phyloP scores from a whole-genome alignment of 345 rosid genomes.

The Citrus inodora region DNA sequence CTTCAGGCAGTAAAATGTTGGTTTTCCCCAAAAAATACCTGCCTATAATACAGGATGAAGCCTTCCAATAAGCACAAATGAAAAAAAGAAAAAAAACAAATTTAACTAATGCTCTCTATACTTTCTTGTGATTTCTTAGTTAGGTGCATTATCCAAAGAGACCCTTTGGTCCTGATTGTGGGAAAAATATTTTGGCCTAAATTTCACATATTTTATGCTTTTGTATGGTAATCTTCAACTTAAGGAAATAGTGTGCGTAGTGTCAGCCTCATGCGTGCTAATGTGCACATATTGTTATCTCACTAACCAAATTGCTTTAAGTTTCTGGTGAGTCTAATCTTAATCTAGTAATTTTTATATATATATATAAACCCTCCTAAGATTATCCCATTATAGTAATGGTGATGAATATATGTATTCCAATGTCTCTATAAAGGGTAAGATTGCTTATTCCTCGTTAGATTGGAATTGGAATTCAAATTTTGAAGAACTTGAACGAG shows the following conservation, averaged over 20 bases:
- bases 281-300: not conserved
- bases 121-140: not conserved
- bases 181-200: not conserved
- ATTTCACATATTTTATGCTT: not conserved
- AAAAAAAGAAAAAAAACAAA: too few species aligned
- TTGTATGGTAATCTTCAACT: not conserved
- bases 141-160: not conserved
- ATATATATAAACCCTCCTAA: too few species aligned
- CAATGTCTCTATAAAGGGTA: not conserved
- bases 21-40: too few species aligned
- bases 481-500: too few species aligned
- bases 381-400: not conserved
- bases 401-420: not conserved
- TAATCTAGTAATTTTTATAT: not conserved
- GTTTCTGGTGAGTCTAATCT: not conserved
- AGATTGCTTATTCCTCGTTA: too few species aligned
- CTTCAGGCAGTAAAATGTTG: too few species aligned
- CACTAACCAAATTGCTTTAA: not conserved
- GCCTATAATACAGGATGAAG: too few species aligned
- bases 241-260: not conserved
- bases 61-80: too few species aligned
- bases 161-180: not conserved
- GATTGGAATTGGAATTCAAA: too few species aligned
- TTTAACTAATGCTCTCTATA: too few species aligned
- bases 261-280: not conserved